Base-by-base conservation (phyloP, 2,329 filamentous ascomycete genomes). In the Metarhizium sp. region DNA sequence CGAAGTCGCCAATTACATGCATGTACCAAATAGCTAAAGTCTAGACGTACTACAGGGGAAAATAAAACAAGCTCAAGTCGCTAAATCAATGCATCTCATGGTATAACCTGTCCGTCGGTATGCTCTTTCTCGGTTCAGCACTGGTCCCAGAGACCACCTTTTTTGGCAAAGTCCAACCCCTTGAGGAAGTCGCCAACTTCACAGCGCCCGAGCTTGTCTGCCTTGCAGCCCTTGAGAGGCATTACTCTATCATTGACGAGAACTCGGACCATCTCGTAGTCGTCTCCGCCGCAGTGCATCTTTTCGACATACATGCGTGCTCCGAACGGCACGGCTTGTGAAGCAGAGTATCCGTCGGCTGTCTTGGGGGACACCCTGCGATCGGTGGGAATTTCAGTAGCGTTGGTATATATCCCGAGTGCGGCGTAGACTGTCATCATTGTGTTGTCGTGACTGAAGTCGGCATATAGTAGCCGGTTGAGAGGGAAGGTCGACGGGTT, bases 361-460 rank as follows among this genome's bases (percentile, higher is more conserved):
- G 83, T 68, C 6, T 70, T 61, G 0, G 80, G 75, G 47, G 78
- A 73, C 43, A 78, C 67, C 30, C 82, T 69, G 6, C 73, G 74
- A 3, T 73, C 74, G 29, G 76, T 78, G 2, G 79, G 76, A 29
- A 87, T 71, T 11, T 78, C 73, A 14, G 67, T 64, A 0, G 83
- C 89, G 47, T 70, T 72, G 61, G 91, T 88, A 71, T 90, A 95
- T 30, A 96, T 73, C 0, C 90, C 88, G 59, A 96, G 66, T 0
- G 90, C 90, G 5, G 83, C 84, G 66, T 88, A 88, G 6, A 95
- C 82, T 7, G 80, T 79, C 34, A 81, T 82, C 84, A 96, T 90
- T 66, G 87, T 85, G 68, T 95, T 96, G 71, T 96, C 92, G 70
- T 96, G 92, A 59, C 85, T 89, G 66, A 96, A 96, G 70, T 96